Base-by-base conservation (phyloP, 2,329 filamentous ascomycete species). In the Beauveria sp. region DNA sequence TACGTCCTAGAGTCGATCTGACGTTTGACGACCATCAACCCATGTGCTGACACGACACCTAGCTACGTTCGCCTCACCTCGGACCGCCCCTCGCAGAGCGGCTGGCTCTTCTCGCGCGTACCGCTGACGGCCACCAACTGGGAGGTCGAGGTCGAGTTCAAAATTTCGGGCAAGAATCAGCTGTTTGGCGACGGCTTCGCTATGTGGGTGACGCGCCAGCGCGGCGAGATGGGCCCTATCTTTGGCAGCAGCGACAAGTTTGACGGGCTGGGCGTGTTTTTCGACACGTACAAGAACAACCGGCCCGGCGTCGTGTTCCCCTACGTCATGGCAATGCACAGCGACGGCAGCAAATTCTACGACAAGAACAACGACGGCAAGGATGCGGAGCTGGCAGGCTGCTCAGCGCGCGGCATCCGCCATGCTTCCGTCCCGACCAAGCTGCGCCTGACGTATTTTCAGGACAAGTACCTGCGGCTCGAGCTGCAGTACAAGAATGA, bases 241-340 rank as follows among this genome's bases (percentile, higher is more conserved):
- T 99, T 99, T 75, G 95, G 95, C 56, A 88, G 88, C 67, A 81
- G 83, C 34, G 93, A 99, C 77, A 85, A 85, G 66, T 99, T 98
- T 69, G 93, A 99, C 74, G 95, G 95, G 5, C 83, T 99, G 52
- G 95, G 92, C 60, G 83, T 99, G 75, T 98, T 97, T 80, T 85
- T 99, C 78, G 95, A 99, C 74, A 99, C 95, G 50, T 99, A 99
- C 83, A 99, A 99, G 86, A 99, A 99, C 81, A 96, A 97, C 80
- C 87, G 95, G 16, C 93, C 95, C 0, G 95, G 95, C 49, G 89
- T 91, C 48, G 90, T 96, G 52, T 99, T 99, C 77, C 95, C 95
- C 56, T 97, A 96, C 72, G 89, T 99, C 70, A 97, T 98, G 93
- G 93, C 93, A 65, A 98, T 98, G 95, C 82, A 92, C 67, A 95